A percentile compares a stretch with the other conserved stretches of the same genome.
Evolutionary conservation across 1,284 basidiomycete species (phyloP).

Genomic region (Pseudozyma tsukubaensis): DNA sequence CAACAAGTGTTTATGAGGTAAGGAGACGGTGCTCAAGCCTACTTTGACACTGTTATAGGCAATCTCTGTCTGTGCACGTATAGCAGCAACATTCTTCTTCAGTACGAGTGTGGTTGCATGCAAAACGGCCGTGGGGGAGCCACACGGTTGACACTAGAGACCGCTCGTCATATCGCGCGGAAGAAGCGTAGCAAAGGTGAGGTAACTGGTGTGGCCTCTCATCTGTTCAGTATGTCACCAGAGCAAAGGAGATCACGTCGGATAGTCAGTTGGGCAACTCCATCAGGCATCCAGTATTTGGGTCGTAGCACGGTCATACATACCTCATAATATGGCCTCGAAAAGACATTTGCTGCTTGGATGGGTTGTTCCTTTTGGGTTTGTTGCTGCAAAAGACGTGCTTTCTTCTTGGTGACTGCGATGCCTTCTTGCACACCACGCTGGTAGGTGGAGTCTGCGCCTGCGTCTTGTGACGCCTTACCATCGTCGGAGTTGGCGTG

Average conservation of each 20-base stretch:
- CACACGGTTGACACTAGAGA: neutral
- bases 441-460: slow-evolving; percentile 23
- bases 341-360: slow-evolving; percentile 40
- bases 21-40: too few relatives aligned
- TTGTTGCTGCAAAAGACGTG: slow-evolving; percentile 39
- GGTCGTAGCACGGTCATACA: neutral
- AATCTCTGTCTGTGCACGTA: too few relatives aligned
- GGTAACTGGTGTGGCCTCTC: slow-evolving; percentile 66
- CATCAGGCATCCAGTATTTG: neutral
- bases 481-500: neutral
- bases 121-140: neutral
- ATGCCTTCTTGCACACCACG: slow-evolving; percentile 41
- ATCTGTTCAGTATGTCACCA: slow-evolving; percentile 36
- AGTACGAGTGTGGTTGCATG: neutral
- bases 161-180: slow-evolving; percentile 49
- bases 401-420: slow-evolving; percentile 50
- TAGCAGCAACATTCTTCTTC: too few relatives aligned
- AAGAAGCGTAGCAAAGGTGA: slow-evolving; percentile 66
- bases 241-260: slow-evolving; percentile 5
- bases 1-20: too few relatives aligned
- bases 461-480: slow-evolving; percentile 7
- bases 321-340: slow-evolving; percentile 44
- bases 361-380: slow-evolving; percentile 34
- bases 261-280: neutral
- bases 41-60: too few relatives aligned